Base-by-base conservation (phyloP, 768 basidiomycete genomes). In the Panaeolus papilionaceus region DNA sequence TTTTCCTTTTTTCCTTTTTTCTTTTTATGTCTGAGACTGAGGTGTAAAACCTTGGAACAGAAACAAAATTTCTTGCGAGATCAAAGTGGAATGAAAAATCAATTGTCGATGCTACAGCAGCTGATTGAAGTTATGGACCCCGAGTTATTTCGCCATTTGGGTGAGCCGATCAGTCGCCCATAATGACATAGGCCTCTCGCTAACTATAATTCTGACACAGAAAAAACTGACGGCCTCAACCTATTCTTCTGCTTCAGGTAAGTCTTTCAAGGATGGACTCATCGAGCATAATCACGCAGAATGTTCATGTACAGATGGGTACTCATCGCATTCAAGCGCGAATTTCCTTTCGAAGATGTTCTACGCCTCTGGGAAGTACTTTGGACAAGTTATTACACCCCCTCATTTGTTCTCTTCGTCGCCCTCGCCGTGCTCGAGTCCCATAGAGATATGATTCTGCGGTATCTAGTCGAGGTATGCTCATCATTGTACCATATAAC, bases 221-320 rank as follows among this genome's bases (percentile, higher is more conserved):
- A 95, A 89, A 99, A 86, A 89, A 93, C 90, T 0, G 96, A 96
- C 69, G 91, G 88, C 1, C 83, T 99, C 69, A 98, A 99, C 78
- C 78, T 99, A 37, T 99, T 99, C 84, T 98, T 98, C 84, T 98
- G 96, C 78, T 99, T 98, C 88, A 89, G 97, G 88, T 96, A 82
- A 73, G 87, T 75, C 61, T 26, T 28, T 8, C 9, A 42, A 6
- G 20, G 4, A 39, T 38, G 33, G 28, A 42, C 47, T 62, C 20
- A 51, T 58, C 33, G 54, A 58, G 54, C 54, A 58, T 44, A 45
- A 74, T 45, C 65, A 44, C 20, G 10, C 63, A 65, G 37, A 42
- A 20, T 18, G 23, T 9, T 61, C n/a, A 26, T 44, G 66, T 33
- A 40, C 68, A 95, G 94, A 58, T 96, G 94, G 94, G 88, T 96